phyloP scores from a whole-genome alignment of 2,329 filamentous ascomycete genomes.

The Furcasterigmium furcatum region DNA sequence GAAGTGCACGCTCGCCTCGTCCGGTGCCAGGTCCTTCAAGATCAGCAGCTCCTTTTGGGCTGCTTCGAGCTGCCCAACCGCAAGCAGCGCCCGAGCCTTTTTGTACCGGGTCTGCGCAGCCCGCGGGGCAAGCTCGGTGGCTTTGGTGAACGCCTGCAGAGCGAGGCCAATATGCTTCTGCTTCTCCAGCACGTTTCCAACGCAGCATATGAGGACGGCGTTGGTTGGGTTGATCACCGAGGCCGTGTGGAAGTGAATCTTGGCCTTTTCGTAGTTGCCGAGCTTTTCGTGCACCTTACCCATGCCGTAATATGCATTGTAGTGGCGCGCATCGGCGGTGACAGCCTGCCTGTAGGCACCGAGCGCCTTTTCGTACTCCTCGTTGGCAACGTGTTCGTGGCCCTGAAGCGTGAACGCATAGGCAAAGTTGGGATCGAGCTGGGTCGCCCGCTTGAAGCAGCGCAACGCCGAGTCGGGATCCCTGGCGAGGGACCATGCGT shows the following conservation, averaged over 20 bases:
- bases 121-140: slow-evolving; percentile 76
- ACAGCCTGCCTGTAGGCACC: slow-evolving; percentile 84
- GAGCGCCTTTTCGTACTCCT: slow-evolving; percentile 95
- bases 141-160: slow-evolving; percentile 76
- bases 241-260: slow-evolving; percentile 86
- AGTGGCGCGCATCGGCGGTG: slow-evolving; percentile 82
- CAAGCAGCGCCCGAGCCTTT: slow-evolving; percentile 84
- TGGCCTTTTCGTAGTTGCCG: slow-evolving; percentile 86
- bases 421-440: slow-evolving; percentile 84
- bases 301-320: slow-evolving; percentile 97
- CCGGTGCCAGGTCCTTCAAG: slow-evolving; percentile 87
- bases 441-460: slow-evolving; percentile 92
- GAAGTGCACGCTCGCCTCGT: slow-evolving; percentile 96
- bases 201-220: slow-evolving; percentile 86
- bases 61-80: slow-evolving; percentile 64
- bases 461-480: slow-evolving; percentile 93
- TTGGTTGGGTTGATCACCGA: slow-evolving; percentile 91
- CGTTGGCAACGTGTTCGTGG: slow-evolving; percentile 92
- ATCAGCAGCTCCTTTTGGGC: slow-evolving; percentile 81
- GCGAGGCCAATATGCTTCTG: slow-evolving; percentile 79
- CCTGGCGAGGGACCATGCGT: slow-evolving; percentile 86
- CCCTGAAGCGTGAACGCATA: slow-evolving; percentile 96
- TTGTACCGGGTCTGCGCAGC: slow-evolving; percentile 87
- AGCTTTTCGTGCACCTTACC: slow-evolving; percentile 83
- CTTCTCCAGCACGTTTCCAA: slow-evolving; percentile 86